A percentile compares a stretch with the other conserved stretches of the same genome.
phyloP scores from a whole-genome alignment of 2,329 filamentous ascomycete species.

The Eutypa lata region DNA sequence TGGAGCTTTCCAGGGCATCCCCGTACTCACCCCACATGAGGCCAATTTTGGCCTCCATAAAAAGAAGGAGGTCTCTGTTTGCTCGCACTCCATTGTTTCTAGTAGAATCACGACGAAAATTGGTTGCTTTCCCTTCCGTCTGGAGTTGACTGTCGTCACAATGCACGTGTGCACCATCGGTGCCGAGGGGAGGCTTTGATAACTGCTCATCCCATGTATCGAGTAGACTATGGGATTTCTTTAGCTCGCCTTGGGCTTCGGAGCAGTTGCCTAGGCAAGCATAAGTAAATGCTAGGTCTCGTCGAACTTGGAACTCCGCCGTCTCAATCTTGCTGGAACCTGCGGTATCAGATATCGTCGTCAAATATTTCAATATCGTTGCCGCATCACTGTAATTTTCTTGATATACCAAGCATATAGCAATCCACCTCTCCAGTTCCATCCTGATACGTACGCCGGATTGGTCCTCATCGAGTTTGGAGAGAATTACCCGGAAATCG shows the following conservation, averaged over 20 bases:
- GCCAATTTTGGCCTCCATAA: not conserved
- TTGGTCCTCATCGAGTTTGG: not conserved
- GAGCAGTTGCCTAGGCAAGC: not conserved
- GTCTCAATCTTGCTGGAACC: not conserved
- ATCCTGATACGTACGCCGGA: not conserved
- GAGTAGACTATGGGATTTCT: not conserved
- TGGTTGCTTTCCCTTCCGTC: not conserved
- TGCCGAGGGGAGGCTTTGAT: not conserved
- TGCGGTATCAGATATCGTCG: not conserved
- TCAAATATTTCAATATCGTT: not conserved
- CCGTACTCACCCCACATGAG: not conserved
- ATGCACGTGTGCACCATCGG: not conserved
- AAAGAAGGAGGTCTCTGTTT: not conserved
- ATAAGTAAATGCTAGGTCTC: not conserved
- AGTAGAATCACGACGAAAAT: not conserved
- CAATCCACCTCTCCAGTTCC: not conserved
- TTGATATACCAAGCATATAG: not conserved
- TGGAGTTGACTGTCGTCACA: not conserved
- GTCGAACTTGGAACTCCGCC: not conserved
- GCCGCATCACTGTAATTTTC: not conserved
- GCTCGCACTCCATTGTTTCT: not conserved
- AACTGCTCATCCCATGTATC: not conserved
- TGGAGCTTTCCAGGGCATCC: not conserved
- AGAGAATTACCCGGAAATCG: not conserved
- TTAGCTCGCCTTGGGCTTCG: not conserved